These are phyloP conservation scores for Lasiosphaeris hirsuta DNA, from an alignment of 495 filamentous ascomycete genomes.

Conservation along the genomic window DNA sequence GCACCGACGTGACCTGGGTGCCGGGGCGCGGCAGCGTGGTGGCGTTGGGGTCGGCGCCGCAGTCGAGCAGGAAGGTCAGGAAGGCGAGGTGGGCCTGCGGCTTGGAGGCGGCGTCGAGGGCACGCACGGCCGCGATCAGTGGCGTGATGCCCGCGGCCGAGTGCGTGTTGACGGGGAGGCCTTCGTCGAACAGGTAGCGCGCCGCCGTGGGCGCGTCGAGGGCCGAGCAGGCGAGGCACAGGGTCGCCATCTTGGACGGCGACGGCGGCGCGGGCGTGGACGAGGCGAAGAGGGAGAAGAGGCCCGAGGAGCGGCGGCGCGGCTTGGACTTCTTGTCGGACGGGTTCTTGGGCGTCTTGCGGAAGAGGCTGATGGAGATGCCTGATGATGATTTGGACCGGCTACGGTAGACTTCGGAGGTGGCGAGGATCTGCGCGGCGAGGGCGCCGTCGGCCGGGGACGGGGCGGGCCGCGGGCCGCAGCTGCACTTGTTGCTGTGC, in stretches of 20 bases:
- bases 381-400: background rate
- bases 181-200: constrained; percentile 10
- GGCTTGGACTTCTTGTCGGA: background rate
- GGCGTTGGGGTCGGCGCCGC: constrained; percentile 21
- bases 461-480: background rate
- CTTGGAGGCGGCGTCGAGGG: background rate
- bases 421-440: constrained; percentile 7
- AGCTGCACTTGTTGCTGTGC: constrained; percentile 13
- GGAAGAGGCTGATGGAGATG: too few relatives aligned
- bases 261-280: background rate
- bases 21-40: background rate
- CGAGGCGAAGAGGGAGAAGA: background rate
- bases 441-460: constrained; percentile 10
- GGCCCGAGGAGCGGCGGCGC: background rate
- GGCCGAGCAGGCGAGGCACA: constrained; percentile 18
- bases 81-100: constrained; percentile 19
- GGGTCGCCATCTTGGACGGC: constrained; percentile 12
- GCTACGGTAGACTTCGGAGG: constrained; percentile 1
- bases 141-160: constrained; percentile 16
- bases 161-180: constrained; percentile 10
- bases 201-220: constrained; percentile 21
- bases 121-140: background rate
- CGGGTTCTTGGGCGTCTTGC: too few relatives aligned
- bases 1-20: background rate
- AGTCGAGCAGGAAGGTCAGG: constrained; percentile 21